These are phyloP conservation scores for Penicillium longicatenatum DNA, from an alignment of 495 filamentous ascomycete species.

Conservation along the genomic window DNA sequence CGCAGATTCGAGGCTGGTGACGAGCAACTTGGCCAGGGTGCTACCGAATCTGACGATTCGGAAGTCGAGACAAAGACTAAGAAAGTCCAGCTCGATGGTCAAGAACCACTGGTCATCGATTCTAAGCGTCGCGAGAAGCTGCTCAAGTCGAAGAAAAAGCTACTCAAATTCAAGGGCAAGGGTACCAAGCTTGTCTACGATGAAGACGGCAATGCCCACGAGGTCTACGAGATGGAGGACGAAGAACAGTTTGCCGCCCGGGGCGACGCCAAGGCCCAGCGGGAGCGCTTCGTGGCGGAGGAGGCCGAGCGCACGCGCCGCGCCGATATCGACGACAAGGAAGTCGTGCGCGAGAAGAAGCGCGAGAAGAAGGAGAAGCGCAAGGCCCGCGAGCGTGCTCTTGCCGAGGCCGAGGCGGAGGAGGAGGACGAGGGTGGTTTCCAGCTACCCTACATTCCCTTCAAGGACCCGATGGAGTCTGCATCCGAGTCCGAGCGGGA, in stretches of 20 bases:
- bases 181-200: slow-evolving; percentile 87
- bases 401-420: slow-evolving; percentile 48
- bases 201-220: slow-evolving; percentile 82
- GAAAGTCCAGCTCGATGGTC: slow-evolving; percentile 51
- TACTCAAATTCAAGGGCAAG: slow-evolving; percentile 82
- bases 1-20: slow-evolving; percentile 66
- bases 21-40: slow-evolving; percentile 28
- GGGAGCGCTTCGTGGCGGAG: slow-evolving; percentile 71
- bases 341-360: slow-evolving; percentile 73
- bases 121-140: slow-evolving; percentile 92
- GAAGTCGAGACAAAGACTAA: slow-evolving; percentile 31
- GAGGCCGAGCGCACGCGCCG: slow-evolving; percentile 71
- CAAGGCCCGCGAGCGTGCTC: slow-evolving; percentile 69
- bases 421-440: slow-evolving; percentile 42
- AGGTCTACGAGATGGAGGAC: slow-evolving; percentile 83
- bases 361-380: slow-evolving; percentile 85
- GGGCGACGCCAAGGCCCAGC: slow-evolving; percentile 73
- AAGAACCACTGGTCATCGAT: slow-evolving; percentile 76
- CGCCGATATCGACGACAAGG: slow-evolving; percentile 83
- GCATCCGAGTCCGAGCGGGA: slow-evolving; percentile 30
- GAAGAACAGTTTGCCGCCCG: slow-evolving; percentile 74
- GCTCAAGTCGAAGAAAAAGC: slow-evolving; percentile 89
- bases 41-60: slow-evolving; percentile 27
- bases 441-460: slow-evolving; percentile 40
- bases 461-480: slow-evolving; percentile 33